Percentiles rank a stretch among this genome's conserved stretches.
Evolutionary conservation across 371 early-diverging fungal genomes (phyloP).

Genomic region (Lichtheimia hyalospora): DNA sequence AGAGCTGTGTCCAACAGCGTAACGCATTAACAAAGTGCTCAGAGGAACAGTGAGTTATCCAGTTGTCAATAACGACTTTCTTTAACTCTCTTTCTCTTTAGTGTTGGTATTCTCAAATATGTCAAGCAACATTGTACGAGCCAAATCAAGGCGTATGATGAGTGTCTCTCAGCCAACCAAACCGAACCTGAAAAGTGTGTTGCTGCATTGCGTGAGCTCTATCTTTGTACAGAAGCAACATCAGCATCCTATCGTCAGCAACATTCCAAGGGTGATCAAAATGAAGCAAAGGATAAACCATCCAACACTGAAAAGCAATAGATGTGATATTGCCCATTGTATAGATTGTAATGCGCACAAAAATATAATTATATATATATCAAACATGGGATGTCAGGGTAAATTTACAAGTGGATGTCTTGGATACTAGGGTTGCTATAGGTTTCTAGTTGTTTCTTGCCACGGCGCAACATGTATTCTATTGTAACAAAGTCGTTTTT

Average conservation of each 20-base stretch:
- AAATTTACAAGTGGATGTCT: conserved; percentile 52
- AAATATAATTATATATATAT: neutral
- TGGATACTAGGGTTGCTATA: conserved; percentile 58
- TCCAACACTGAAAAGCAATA: too few relatives aligned
- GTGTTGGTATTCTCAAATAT: conserved; percentile 67
- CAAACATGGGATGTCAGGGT: too few relatives aligned
- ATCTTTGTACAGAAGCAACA: conserved; percentile 64
- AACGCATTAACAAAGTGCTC: conserved; percentile 78
- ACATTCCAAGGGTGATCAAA: neutral
- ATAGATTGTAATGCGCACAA: neutral
- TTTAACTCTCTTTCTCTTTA: conserved; percentile 8
- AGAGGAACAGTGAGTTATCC: conserved; percentile 66
- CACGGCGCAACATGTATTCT: conserved; percentile 63
- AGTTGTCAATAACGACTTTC: neutral
- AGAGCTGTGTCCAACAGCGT: conserved; percentile 69
- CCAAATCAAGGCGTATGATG: conserved; percentile 67
- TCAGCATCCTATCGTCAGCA: conserved; percentile 34
- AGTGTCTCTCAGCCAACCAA: conserved; percentile 63
- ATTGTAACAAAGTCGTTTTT: conserved; percentile 64
- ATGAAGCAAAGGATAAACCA: neutral
- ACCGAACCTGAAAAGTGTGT: conserved; percentile 68
- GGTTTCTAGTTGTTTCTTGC: conserved; percentile 55
- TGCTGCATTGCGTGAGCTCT: conserved; percentile 58
- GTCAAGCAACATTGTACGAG: conserved; percentile 73
- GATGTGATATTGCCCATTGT: neutral